Base-by-base conservation (phyloP, 2,329 filamentous ascomycete species). In the Alternaria infectoria region DNA sequence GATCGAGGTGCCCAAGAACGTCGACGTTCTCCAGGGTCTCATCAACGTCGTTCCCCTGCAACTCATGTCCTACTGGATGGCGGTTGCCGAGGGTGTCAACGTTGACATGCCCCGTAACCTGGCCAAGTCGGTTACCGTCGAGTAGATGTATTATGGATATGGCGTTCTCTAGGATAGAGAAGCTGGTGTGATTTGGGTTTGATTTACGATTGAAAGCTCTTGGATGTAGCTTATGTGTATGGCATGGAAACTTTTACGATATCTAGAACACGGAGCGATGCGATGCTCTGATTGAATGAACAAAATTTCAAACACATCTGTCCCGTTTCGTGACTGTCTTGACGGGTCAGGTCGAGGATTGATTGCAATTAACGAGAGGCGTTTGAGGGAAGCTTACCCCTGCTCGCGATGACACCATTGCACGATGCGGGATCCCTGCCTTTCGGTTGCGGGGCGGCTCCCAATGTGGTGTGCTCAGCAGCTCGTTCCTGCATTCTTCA, bases 101-200 rank as follows among this genome's bases (percentile, higher is more conserved):
- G 96, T 99, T 64, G 96, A 99, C 81, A 98, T 98, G 89, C 96
- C 96, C 62, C 91, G 96, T 78, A 99, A 99, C 86, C 85, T 99
- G 84, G 96, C 96, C 81, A 99, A 99, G 89, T 97, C 93, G 68
- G 96, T 99, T 69, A 99, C 96, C 69, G 96, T 99, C 73, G 96
- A 99, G 89, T 99, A 95, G 86, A 78, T 61, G 61, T 70, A 52
- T 57, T 51, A 56, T 68, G 64, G 57, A 44, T 47, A 61, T 57
- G 59, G 65, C 61, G 66, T 64, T 55, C 64, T 60, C 60, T 60
- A 36, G 47, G 54, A 54, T 57, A 62, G 61, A 67, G 59, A 62
- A 65, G 61, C 65, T 72, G 69, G 68, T 67, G 70, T 69, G 66
- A 69, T 69, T 66, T 69, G 75, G 69, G 65, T 50, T 45, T 59